These are phyloP conservation scores for Hyparrhenia diplandra DNA, from an alignment of 176 grass and related monocot genomes.

Conservation along the genomic window DNA sequence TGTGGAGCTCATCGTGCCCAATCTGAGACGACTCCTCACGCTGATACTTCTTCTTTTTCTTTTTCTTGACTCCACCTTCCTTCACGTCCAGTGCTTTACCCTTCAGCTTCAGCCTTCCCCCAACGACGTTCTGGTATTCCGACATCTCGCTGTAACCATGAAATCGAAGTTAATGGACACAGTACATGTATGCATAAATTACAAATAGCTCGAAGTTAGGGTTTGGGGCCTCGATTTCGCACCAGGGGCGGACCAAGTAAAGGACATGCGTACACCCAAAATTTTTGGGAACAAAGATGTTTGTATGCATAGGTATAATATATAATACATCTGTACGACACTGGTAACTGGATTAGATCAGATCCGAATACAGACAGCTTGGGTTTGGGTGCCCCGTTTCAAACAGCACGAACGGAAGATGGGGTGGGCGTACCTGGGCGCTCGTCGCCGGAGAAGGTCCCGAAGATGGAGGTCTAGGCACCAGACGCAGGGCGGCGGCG, in stretches of 20 bases:
- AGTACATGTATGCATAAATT: neutral
- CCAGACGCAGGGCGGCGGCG: no score
- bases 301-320: no score
- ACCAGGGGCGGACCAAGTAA: neutral
- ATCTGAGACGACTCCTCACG: conserved; percentile 42
- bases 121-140: conserved; percentile 79
- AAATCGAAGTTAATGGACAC: neutral
- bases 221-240: neutral
- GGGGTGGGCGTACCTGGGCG: no score
- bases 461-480: no score
- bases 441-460: no score
- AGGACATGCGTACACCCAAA: no score
- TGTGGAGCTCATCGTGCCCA: conserved; percentile 31
- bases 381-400: no score
- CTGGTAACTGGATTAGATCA: no score
- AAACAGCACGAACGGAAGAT: no score
- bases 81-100: conserved; percentile 90
- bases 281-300: no score
- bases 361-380: no score
- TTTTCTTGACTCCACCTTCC: conserved; percentile 73
- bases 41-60: conserved; percentile 73
- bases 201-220: neutral
- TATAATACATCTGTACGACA: no score
- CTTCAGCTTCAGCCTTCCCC: conserved; percentile 79
- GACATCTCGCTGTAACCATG: conserved; percentile 59